A percentile compares a stretch with the other conserved stretches of the same genome.
Conservation (phyloP, 139 green algal species). For the Chlorella sp. region DNA sequence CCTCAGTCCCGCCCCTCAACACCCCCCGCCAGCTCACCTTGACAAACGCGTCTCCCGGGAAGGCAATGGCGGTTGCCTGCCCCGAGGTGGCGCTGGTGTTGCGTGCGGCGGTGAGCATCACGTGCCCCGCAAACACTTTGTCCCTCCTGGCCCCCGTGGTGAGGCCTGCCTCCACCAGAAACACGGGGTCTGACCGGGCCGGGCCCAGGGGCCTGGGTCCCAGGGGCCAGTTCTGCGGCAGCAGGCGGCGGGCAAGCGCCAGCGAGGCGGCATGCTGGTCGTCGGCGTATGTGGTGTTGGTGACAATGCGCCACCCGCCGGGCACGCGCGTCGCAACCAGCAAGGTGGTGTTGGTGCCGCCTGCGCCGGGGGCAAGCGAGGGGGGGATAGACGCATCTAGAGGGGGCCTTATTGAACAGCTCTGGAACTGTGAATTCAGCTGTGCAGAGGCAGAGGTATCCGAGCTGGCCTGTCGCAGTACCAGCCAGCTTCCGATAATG, state of each 20-base stretch:
- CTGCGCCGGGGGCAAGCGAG: neutral
- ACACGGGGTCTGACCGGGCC: neutral
- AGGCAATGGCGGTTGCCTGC: neutral
- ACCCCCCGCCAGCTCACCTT: neutral
- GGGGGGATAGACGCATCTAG: no score
- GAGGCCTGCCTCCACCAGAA: neutral
- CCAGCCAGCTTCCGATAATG: no score
- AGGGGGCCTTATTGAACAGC: no score
- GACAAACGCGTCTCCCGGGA: neutral
- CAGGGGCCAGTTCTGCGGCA: neutral
- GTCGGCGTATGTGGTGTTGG: neutral
- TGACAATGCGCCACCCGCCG: slow-evolving; percentile 11
- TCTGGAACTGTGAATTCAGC: no score
- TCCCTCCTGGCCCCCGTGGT: neutral
- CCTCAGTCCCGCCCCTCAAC: neutral
- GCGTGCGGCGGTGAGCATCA: neutral
- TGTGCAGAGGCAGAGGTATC: neutral
- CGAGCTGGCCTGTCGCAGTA: no score
- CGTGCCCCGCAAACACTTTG: neutral
- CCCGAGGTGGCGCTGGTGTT: neutral
- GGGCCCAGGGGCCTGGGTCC: neutral
- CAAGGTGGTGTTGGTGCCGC: neutral
- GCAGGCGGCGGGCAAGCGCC: neutral
- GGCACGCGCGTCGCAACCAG: neutral
- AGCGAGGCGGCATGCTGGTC: neutral